Conservation (phyloP, 2,329 filamentous ascomycete species). For the Diplodia intermedia region DNA sequence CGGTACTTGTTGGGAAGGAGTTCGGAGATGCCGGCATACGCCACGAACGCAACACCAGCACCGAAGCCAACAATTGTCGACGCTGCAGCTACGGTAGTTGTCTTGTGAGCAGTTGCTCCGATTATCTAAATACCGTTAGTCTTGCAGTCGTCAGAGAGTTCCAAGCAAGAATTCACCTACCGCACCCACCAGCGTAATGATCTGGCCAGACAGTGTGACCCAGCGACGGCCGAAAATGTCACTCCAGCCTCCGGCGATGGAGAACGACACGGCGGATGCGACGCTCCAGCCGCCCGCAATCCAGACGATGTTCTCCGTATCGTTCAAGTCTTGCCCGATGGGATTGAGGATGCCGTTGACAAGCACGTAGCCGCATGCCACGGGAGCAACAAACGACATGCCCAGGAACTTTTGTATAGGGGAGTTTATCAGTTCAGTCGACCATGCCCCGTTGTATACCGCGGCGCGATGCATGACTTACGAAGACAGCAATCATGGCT, state of each 20-base stretch:
- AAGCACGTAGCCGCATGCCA: constrained; percentile 38
- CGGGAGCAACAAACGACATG: constrained; percentile 38
- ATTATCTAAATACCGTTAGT: constrained; percentile 39
- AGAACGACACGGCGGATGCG: constrained; percentile 43
- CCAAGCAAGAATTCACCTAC: constrained; percentile 16
- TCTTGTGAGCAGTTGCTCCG: constrained; percentile 46
- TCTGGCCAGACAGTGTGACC: constrained; percentile 44
- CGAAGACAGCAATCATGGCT: constrained; percentile 27
- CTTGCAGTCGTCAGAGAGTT: no score
- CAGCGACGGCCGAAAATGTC: constrained; percentile 45
- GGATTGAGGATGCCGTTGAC: constrained; percentile 38
- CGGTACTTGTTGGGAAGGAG: constrained; percentile 38
- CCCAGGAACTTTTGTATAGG: constrained; percentile 35
- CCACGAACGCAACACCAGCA: constrained; percentile 20
- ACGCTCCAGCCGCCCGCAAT: constrained; percentile 41
- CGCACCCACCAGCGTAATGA: constrained; percentile 43
- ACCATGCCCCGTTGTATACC: neutral
- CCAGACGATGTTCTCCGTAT: constrained; percentile 38
- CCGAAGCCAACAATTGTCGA: constrained; percentile 24
- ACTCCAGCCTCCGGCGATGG: constrained; percentile 43
- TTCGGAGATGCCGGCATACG: constrained; percentile 36
- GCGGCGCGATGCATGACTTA: neutral
- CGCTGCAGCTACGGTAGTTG: constrained; percentile 43
- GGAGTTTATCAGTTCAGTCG: neutral
- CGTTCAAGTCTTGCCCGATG: constrained; percentile 35